Conservation (phyloP, 306 rosid species). For the Quercus dentata region DNA sequence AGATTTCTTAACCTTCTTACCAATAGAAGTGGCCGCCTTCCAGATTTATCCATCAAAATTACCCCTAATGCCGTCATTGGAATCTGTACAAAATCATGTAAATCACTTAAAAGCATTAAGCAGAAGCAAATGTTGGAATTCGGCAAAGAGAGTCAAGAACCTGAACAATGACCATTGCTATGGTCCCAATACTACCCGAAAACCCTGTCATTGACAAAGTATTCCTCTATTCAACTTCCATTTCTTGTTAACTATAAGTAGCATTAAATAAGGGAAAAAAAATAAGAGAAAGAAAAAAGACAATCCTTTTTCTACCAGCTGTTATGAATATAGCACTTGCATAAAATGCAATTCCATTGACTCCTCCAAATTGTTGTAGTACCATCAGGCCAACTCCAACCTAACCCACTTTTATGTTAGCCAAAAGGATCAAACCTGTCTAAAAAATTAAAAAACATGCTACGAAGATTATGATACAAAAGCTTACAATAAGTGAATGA, state of each 20-base stretch:
- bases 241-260: too few relatives aligned
- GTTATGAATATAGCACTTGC: constrained; percentile 73
- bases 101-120: too few relatives aligned
- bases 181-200: constrained; percentile 68
- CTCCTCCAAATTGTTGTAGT: constrained; percentile 88
- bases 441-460: not conserved
- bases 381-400: constrained; percentile 89
- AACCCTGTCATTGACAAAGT: constrained; percentile 55
- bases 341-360: constrained; percentile 68
- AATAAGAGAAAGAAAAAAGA: too few relatives aligned
- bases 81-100: too few relatives aligned
- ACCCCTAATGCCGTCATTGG: not conserved
- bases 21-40: constrained; percentile 26
- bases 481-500: constrained; percentile 68
- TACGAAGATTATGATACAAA: constrained; percentile 2
- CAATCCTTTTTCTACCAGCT: constrained; percentile 44
- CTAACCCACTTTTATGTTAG: constrained; percentile 33
- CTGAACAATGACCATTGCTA: constrained; percentile 77
- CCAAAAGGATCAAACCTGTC: not conserved
- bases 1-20: not conserved
- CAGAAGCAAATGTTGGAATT: too few relatives aligned
- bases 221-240: not conserved
- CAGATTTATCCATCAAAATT: constrained; percentile 6
- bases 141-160: constrained; percentile 24
- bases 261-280: too few relatives aligned